phyloP scores from a whole-genome alignment of 208 protist genomes.

The Phytomonas francai region DNA sequence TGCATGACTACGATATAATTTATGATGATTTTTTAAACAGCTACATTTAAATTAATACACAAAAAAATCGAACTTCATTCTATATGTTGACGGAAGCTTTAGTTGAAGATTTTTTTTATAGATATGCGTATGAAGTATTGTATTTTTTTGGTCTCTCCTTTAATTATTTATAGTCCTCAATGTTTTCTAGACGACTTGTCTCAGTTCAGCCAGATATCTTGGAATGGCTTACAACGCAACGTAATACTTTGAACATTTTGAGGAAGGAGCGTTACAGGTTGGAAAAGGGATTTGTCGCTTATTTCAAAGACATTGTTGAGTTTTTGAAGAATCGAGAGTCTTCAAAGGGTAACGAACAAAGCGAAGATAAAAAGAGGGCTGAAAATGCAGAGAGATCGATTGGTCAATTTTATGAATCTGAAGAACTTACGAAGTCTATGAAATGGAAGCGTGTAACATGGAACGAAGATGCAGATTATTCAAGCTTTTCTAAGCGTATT shows the following conservation, averaged over 20 bases:
- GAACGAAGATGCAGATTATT: conserved; percentile 86
- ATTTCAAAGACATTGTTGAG: conserved; percentile 42
- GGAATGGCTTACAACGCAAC: conserved; percentile 50
- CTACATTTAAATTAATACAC: not conserved
- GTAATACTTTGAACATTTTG: conserved; percentile 23
- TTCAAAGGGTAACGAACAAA: conserved; percentile 3
- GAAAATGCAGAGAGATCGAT: conserved; percentile 26
- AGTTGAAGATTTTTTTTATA: not conserved
- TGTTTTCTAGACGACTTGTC: conserved; percentile 22
- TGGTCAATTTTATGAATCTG: conserved; percentile 85
- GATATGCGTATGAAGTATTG: not conserved
- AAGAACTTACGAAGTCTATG: conserved; percentile 85
- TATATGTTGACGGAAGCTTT: not conserved
- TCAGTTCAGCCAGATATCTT: conserved; percentile 67
- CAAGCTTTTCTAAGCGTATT: conserved; percentile 71
- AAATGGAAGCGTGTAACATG: conserved; percentile 91
- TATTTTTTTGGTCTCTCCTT: not conserved
- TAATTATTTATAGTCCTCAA: conserved; percentile 3
- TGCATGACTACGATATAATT: too few relatives aligned
- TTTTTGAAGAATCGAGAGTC: conserved; percentile 19
- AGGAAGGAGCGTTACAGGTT: conserved; percentile 45
- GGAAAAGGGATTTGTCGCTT: conserved; percentile 77
- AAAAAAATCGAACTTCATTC: not conserved
- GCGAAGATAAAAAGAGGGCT: conserved; percentile 12
- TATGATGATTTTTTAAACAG: too few relatives aligned